Evolutionary conservation across 1,139 yeast species (phyloP).

Genomic region (Suhomyces wounanorum): DNA sequence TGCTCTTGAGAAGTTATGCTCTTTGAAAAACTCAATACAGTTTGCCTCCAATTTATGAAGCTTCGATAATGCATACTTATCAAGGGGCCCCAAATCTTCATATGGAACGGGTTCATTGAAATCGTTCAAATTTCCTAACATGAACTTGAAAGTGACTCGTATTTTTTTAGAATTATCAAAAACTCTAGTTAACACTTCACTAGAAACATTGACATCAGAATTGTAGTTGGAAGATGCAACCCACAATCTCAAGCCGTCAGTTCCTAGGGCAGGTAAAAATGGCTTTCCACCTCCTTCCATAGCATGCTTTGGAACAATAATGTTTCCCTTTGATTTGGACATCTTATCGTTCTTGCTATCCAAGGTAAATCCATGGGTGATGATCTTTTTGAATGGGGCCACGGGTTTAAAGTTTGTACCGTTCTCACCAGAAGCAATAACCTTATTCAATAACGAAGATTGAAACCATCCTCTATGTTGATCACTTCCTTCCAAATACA

Average conservation of each 20-base stretch:
- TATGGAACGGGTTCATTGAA: slow-evolving; percentile 29
- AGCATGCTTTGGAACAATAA: slow-evolving; percentile 65
- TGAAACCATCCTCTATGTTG: slow-evolving; percentile 99
- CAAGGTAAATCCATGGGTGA: slow-evolving; percentile 92
- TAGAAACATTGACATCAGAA: slow-evolving; percentile 74
- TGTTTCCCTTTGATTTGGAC: slow-evolving; percentile 93
- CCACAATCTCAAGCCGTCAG: slow-evolving; percentile 90
- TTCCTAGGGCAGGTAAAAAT: slow-evolving; percentile 69
- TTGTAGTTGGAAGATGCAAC: slow-evolving; percentile 88
- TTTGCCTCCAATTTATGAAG: slow-evolving; percentile 50
- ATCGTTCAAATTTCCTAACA: slow-evolving; percentile 73
- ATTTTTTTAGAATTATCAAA: slow-evolving; percentile 80
- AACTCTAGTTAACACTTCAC: slow-evolving; percentile 71
- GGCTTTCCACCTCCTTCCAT: slow-evolving; percentile 65
- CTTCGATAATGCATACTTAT: slow-evolving; percentile 61
- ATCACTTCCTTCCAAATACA: slow-evolving; percentile 91
- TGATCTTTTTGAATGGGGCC: slow-evolving; percentile 69
- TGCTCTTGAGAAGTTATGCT: slow-evolving; percentile 68
- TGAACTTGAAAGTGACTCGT: slow-evolving; percentile 75
- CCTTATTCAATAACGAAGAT: slow-evolving; percentile 80
- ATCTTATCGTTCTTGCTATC: slow-evolving; percentile 86
- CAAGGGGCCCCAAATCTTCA: slow-evolving; percentile 55
- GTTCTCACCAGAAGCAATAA: slow-evolving; percentile 50
- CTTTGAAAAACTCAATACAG: slow-evolving; percentile 49
- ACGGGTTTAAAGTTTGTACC: slow-evolving; percentile 42